These are phyloP conservation scores for Galium porrigens DNA, from an alignment of 305 asterid species.

Conservation along the genomic window DNA sequence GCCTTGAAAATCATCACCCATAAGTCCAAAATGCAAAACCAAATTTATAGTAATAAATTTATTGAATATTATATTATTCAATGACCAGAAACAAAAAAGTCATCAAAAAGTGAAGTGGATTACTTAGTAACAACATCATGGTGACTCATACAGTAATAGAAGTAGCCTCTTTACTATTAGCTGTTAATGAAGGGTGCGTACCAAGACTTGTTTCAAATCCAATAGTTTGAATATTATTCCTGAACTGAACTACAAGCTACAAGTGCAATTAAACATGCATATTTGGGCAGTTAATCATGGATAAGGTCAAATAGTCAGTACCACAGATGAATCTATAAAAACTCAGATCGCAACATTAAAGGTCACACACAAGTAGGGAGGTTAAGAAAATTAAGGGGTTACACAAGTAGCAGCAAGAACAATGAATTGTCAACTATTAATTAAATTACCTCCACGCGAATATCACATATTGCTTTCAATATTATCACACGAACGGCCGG, in stretches of 20 bases:
- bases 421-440: constrained; percentile 6
- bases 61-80: neutral
- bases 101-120: neutral
- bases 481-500: constrained; percentile 88
- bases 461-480: constrained; percentile 91
- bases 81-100: neutral
- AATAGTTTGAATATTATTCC: neutral
- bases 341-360: neutral
- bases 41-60: neutral
- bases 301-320: neutral
- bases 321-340: neutral
- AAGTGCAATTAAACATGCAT: neutral
- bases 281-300: neutral
- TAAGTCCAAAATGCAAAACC: neutral
- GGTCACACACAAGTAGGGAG: constrained; percentile 2
- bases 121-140: neutral
- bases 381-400: neutral
- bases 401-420: constrained; percentile 1
- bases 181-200: neutral
- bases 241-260: neutral
- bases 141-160: neutral
- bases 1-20: neutral
- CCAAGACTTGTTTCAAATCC: neutral
- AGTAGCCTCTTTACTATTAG: neutral
- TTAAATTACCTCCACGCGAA: constrained; percentile 81